phyloP scores from a whole-genome alignment of 345 rosid genomes.

The Camelina laxa region DNA sequence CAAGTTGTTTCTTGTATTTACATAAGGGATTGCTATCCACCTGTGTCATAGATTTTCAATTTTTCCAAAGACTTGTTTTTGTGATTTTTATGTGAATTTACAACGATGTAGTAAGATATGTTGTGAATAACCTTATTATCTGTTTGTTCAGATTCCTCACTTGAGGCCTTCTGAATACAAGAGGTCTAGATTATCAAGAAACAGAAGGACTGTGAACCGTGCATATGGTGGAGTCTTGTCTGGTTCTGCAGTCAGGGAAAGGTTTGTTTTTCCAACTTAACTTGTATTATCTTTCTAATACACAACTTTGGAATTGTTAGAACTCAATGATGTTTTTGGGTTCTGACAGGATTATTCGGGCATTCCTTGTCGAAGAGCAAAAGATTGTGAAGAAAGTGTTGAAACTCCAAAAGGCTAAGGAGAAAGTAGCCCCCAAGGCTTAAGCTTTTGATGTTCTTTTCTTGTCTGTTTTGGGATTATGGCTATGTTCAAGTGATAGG shows the following conservation, averaged over 20 bases:
- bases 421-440: constrained; percentile 47
- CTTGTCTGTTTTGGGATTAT: constrained; percentile 9
- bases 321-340: constrained; percentile 6
- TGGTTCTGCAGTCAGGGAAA: constrained; percentile 70
- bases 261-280: constrained; percentile 46
- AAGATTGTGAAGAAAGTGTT: constrained; percentile 74
- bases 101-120: neutral
- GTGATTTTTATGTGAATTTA: neutral
- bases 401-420: constrained; percentile 72
- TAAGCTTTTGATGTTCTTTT: constrained; percentile 5
- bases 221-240: constrained; percentile 80
- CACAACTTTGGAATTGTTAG: neutral
- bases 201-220: constrained; percentile 63
- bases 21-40: constrained; percentile 39
- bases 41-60: constrained; percentile 44
- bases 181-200: constrained; percentile 70
- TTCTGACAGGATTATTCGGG: constrained; percentile 61
- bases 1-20: constrained; percentile 31
- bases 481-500: constrained; percentile 19
- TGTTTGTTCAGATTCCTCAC: constrained; percentile 64
- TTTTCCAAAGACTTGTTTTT: neutral
- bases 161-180: constrained; percentile 74
- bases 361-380: constrained; percentile 78
- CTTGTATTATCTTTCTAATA: neutral
- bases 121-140: neutral